Evolutionary conservation across 768 basidiomycete genomes (phyloP), one percentile per base, ranked within the genome.

Genomic region (Grammothele lineata): DNA sequence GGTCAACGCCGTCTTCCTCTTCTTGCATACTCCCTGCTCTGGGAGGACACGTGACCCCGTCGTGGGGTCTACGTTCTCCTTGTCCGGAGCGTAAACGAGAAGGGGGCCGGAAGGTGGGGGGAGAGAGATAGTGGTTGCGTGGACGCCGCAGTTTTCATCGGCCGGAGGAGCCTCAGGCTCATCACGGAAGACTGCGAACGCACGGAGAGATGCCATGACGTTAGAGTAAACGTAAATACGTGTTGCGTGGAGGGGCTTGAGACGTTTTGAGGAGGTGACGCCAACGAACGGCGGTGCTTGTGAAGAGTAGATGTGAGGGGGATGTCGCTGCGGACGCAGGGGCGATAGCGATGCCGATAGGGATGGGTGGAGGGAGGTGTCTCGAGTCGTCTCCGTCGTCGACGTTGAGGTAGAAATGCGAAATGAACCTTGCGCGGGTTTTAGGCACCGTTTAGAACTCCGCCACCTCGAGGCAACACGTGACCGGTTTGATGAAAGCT

Each of bases 21-120:
- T 87, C 75, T 85, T 87, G 33, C 64, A 58, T 1, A 40, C 22
- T 33, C 76, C 73, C 2, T 70, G 65, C 47, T 68, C 58, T 15
- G 72, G 58, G 27, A 69, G 75, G 3, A 80, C 65, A 30, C 77
- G 80, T 49, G 77, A 74, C 5, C 87, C 87, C 3, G 87, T 89
- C 56, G 83, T 53, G 37, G 87, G 87, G 62, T 89, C 75, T 36
- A 82, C 70, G 61, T 90, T 90, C 67, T 90, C 87, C 73, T 90
- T 90, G 70, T 88, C 85, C 33, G 62, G 57, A 24, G 55, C 40
- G 15, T 59, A 58, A 30, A 57, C 43, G n/a, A 54, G 32, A 64
- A 67, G 45, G 26, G 48, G 51, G 44, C 48, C 50, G 50, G 47
- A 62, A 40, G 40, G 62, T 40, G 55, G 51, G n/a, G 51, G 45